Base-by-base conservation (phyloP, 2,329 filamentous ascomycete genomes). In the Dactylellina leptospora region DNA sequence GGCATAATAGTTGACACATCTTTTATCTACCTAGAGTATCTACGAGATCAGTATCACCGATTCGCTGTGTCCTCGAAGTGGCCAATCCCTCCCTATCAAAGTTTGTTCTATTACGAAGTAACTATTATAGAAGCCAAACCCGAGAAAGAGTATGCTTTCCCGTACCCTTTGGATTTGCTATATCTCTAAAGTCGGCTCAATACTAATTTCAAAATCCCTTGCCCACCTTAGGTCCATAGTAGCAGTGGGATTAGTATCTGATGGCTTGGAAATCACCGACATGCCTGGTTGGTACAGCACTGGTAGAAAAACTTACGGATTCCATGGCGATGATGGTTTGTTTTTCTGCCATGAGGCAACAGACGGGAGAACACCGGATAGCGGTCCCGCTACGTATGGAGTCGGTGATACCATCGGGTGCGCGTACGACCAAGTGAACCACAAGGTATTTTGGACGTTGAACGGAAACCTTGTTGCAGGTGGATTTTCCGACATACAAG, bases 371-470 rank as follows among this genome's bases (percentile, higher is more conserved):
- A 13, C 8, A 30, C 22, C 3, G 18, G 30, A 36, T 23, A n/a
- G 25, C 2, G 33, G 20, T 5, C 18, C 22, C n/a, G 5, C n/a
- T 18, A 11, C 6, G n/a, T 48, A 20, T 30, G 38, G 47, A 0
- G 42, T 51, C 23, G 64, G 64, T 13, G 64, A 70, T 42, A 70
- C 56, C 1, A 36, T 62, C 6, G 64, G 64, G 3, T 70, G 64
- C 20, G 56, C 38, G 27, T 71, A 71, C n/a, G 30, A 62, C 10
- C 28, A 18, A 40, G 2, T 9, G 11, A 28, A 50, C 8, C 55
- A 56, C n/a, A 36, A 9, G 1, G 4, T 71, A 44, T 56, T 62
- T 27, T 58, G 50, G 33, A 71, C 64, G 1, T 33, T 58, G 27
- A 71, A 71, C 18, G 64, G 64, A 1, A 38, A n/a, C 5, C 44